A percentile compares a stretch with the other conserved stretches of the same genome.
Evolutionary conservation across 1,284 basidiomycete genomes (phyloP).

Genomic region (Spongiforma sp.): DNA sequence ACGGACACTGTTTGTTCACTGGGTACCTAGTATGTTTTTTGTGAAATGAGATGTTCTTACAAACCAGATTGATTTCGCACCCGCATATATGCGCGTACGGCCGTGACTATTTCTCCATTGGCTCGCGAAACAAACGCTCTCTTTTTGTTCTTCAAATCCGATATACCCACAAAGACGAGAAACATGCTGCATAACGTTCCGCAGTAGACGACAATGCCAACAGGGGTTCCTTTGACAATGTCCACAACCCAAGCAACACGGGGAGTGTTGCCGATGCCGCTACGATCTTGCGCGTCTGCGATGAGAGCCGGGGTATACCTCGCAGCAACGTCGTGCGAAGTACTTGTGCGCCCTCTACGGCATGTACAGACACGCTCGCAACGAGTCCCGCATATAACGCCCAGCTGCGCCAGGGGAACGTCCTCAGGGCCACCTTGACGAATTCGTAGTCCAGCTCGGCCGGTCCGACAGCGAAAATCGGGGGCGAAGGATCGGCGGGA

Average conservation of each 20-base stretch:
- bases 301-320: constrained; percentile 13
- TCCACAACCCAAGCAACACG: constrained; percentile 57
- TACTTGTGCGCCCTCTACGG: constrained; percentile 59
- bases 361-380: constrained; percentile 55
- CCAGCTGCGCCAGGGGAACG: constrained; percentile 65
- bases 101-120: too few species aligned
- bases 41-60: too few species aligned
- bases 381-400: constrained; percentile 64
- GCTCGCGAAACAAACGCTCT: too few species aligned
- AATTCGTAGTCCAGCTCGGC: constrained; percentile 77
- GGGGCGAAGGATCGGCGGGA: constrained; percentile 43
- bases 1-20: too few species aligned
- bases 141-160: constrained; percentile 17
- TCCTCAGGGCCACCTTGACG: constrained; percentile 66
- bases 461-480: constrained; percentile 66
- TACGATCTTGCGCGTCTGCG: constrained; percentile 38
- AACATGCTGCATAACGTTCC: constrained; percentile 48
- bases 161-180: constrained; percentile 34
- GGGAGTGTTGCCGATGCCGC: constrained; percentile 48
- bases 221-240: constrained; percentile 60
- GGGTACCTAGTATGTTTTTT: too few species aligned
- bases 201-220: constrained; percentile 57
- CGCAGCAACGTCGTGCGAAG: constrained; percentile 50
- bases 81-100: too few species aligned
- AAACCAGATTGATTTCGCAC: too few species aligned